Conservation (phyloP, 495 filamentous ascomycete species). For the Trichoderma virens region DNA sequence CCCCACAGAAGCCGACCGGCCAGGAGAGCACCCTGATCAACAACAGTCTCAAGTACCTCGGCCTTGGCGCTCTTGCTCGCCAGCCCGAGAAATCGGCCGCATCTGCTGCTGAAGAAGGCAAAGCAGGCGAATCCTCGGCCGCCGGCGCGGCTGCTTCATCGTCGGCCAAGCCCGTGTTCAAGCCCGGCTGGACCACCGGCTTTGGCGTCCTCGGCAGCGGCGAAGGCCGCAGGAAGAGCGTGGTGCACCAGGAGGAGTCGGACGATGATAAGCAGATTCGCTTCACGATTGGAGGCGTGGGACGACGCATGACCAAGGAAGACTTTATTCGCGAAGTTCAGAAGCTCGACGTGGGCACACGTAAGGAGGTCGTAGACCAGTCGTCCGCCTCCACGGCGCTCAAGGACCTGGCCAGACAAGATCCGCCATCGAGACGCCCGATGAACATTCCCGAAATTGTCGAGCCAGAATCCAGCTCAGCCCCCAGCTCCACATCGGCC, state of each 20-base stretch:
- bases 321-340: slow-evolving; percentile 85
- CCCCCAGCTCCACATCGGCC: slow-evolving; percentile 21
- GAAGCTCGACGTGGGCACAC: slow-evolving; percentile 67
- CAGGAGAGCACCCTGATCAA: slow-evolving; percentile 32
- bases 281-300: slow-evolving; percentile 72
- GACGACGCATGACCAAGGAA: slow-evolving; percentile 74
- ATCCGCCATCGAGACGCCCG: slow-evolving; percentile 11
- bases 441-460: slow-evolving; percentile 10
- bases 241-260: slow-evolving; percentile 44
- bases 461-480: slow-evolving; percentile 14
- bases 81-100: slow-evolving; percentile 18
- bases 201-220: slow-evolving; percentile 7
- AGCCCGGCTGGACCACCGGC: slow-evolving; percentile 12
- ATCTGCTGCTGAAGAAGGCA: slow-evolving; percentile 13
- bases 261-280: slow-evolving; percentile 73
- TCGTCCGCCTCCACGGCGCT: slow-evolving; percentile 52
- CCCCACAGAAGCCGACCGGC: slow-evolving; percentile 33
- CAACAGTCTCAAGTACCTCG: slow-evolving; percentile 38
- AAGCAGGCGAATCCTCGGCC: slow-evolving; percentile 19
- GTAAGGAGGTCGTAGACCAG: slow-evolving; percentile 61
- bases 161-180: slow-evolving; percentile 16
- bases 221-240: slow-evolving; percentile 37
- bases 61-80: slow-evolving; percentile 37
- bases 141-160: slow-evolving; percentile 13
- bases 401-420: slow-evolving; percentile 50